These are phyloP conservation scores for Aspergillus unguis DNA, from an alignment of 2,329 filamentous ascomycete genomes.

Conservation along the genomic window DNA sequence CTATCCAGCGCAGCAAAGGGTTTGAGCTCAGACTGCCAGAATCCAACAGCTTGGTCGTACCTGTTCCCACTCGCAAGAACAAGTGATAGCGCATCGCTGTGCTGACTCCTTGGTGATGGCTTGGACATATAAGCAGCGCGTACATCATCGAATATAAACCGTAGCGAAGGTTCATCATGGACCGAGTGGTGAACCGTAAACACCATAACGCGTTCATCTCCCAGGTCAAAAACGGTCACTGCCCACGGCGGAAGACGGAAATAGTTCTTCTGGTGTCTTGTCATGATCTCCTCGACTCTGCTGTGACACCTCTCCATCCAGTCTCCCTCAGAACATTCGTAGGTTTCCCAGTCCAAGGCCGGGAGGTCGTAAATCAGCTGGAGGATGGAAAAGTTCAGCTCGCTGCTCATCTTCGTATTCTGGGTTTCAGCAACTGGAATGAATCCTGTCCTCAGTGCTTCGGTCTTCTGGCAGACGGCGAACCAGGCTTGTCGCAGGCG, in stretches of 20 bases:
- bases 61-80: constrained; percentile 18
- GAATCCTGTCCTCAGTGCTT: constrained; percentile 39
- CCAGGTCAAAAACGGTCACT: constrained; percentile 31
- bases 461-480: constrained; percentile 26
- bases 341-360: constrained; percentile 25
- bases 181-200: constrained; percentile 37
- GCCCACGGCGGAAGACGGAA: constrained; percentile 37
- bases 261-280: constrained; percentile 24
- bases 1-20: constrained; percentile 23
- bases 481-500: constrained; percentile 35
- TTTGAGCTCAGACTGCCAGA: constrained; percentile 26
- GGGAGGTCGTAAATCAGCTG: constrained; percentile 29
- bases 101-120: constrained; percentile 23
- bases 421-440: constrained; percentile 29
- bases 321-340: constrained; percentile 15
- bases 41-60: constrained; percentile 16
- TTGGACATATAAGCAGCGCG: constrained; percentile 22
- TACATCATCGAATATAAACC: constrained; percentile 28
- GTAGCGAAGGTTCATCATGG: constrained; percentile 32
- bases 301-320: constrained; percentile 14
- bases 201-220: constrained; percentile 29
- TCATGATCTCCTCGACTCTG: constrained; percentile 25
- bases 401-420: not conserved
- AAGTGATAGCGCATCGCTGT: constrained; percentile 27
- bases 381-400: constrained; percentile 23